Percentiles rank a stretch among this genome's conserved stretches.
Evolutionary conservation across 306 rosid species (phyloP).

Genomic region (Oxytropis ochrocephala): DNA sequence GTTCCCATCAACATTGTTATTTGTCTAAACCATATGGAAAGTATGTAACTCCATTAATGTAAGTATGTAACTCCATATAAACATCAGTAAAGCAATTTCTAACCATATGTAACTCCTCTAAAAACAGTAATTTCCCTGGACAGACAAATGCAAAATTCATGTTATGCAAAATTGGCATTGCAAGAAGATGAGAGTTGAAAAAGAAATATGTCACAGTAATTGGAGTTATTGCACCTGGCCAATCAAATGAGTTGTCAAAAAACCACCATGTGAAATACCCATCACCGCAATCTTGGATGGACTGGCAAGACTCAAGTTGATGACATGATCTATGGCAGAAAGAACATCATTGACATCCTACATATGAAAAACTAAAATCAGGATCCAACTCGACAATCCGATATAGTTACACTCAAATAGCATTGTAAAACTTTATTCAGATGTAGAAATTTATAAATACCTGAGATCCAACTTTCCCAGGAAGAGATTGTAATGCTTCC

Average conservation of each 20-base stretch:
- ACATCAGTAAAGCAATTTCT: too few species aligned
- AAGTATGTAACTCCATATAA: too few species aligned
- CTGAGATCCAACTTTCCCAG: slow-evolving; percentile 82
- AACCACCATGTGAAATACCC: slow-evolving; percentile 97
- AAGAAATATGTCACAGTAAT: background rate
- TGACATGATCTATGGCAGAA: slow-evolving; percentile 60
- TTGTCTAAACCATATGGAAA: background rate
- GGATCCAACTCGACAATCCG: slow-evolving; percentile 2
- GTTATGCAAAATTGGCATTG: background rate
- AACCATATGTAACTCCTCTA: too few species aligned
- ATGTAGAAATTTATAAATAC: slow-evolving; percentile 31
- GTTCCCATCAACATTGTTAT: background rate
- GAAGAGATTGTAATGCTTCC: slow-evolving; percentile 94
- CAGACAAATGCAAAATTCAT: background rate
- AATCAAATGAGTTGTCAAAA: slow-evolving; percentile 91
- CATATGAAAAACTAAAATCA: slow-evolving; percentile 13
- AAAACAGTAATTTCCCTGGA: too few species aligned
- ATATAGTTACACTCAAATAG: background rate
- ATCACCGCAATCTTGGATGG: slow-evolving; percentile 72
- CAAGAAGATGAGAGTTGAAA: background rate
- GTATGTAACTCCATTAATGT: too few species aligned
- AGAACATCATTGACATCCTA: slow-evolving; percentile 93
- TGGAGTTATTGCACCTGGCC: slow-evolving; percentile 63
- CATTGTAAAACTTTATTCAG: background rate
- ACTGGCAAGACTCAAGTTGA: slow-evolving; percentile 62